Base-by-base conservation (phyloP, 306 rosid genomes). In the Astragalus glycyphyllos region DNA sequence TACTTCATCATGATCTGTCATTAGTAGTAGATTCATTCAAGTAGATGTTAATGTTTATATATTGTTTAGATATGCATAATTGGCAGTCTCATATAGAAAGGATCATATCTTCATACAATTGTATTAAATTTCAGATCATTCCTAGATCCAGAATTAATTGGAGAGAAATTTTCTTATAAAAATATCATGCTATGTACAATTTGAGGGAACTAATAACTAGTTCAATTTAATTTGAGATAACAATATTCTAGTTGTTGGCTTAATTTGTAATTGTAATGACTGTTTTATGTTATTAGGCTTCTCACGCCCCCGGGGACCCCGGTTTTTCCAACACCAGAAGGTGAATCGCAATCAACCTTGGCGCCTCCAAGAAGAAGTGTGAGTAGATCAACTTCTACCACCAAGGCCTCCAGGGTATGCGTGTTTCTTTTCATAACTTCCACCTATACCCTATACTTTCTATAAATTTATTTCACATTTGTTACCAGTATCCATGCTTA, bases 301-400 rank as follows among this genome's bases (percentile, higher is more conserved):
- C 99, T 94, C 70, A 87, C 99, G 73, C 99, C 99, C 61, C 99
- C 99, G 5, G 99, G 88, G 67, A 94, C 99, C 38, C 97, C 99
- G 26, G 82, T 84, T 66, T 79, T 86, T 65, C 90, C 88, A 82
- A 59, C 95, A 54, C 83, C 90, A 20, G 92, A 85, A 66, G 82
- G 84, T 57, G 96, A 90, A 73, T 61, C 87, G 62, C 90, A 84
- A 35, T 47, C 82, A 38, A 62, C 83, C 47, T 44, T 77, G 6
- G 87, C 55, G 7, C 86, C 91, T 68, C 83, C 89, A 38, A 82
- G 92, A 72, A 76, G 82, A 72, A 84, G 87, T 53, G 69, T 83
- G 81, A 83, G 56, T 69, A 81, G 96, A 84, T 77, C 98, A 67
- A 62, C 88, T 80, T 84, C 96, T 49, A 76, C 87, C 12, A 35